Evolutionary conservation across 2,329 filamentous ascomycete species (phyloP), one percentile per base, ranked within the genome.

Genomic region (Trichophyton simii): DNA sequence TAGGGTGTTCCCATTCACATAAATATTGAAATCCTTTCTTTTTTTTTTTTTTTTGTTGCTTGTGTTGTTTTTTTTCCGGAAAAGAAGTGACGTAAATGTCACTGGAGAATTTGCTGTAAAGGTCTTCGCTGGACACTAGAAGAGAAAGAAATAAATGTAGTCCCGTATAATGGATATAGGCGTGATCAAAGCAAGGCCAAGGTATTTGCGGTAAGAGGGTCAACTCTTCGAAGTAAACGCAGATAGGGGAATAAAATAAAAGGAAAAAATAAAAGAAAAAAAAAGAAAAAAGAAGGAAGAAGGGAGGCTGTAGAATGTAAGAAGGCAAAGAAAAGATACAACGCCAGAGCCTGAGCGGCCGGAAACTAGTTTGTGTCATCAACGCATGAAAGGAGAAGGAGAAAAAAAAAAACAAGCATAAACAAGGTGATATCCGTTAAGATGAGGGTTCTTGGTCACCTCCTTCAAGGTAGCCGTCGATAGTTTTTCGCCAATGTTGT

Each of bases 401-500:
- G n/a, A 18, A 15, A 15, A 18, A 18, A 18, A 18, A 18, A 44
- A 44, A n/a, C 11, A 42, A 52, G 13, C 46, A 44, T 36, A 38
- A 31, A 28, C 28, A 36, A 46, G 6, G 13, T 50, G 58, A 57
- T 67, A 41, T 69, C 69, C 42, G 70, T 68, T 58, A 61, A 66
- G 52, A 13, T 36, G 42, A 25, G 18, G 59, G 46, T 15, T 54
- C 59, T 22, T 46, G 41, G 46, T 34, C 48, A 13, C 46, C 63
- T 50, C 44, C 42, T 28, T 61, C 38, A 55, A 69, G 66, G 61
- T 96, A 91, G 63, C 91, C 90, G 66, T 97, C 92, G 68, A 97
- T 95, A 1, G 92, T 97, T 77, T 94, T 96, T 70, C 87, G 85
- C 92, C 92, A 99, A 74, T 96, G 91, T 70, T 96, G 89, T 28